These are phyloP conservation scores for Puccinia polysora DNA, from an alignment of 1,284 basidiomycete genomes.

Conservation along the genomic window DNA sequence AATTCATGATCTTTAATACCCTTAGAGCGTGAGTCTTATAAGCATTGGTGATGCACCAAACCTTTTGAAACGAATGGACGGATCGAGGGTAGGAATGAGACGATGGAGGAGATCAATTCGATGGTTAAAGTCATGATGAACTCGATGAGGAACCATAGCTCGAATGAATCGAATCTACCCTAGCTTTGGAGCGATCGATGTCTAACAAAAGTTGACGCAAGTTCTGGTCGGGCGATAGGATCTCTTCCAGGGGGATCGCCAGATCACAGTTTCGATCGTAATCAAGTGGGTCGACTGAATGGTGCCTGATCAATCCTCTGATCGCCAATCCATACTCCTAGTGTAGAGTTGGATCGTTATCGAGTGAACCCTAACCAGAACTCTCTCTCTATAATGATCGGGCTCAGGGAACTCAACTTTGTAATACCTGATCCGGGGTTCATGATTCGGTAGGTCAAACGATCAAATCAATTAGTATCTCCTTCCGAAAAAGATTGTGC, in stretches of 20 bases:
- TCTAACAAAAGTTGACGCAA: slow-evolving; percentile 68
- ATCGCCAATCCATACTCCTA: slow-evolving; percentile 71
- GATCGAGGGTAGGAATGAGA: too few relatives aligned
- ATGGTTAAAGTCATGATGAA: slow-evolving; percentile 10
- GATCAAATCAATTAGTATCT: not conserved
- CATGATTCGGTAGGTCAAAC: not conserved
- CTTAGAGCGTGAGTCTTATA: slow-evolving; percentile 67
- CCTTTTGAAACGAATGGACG: slow-evolving; percentile 20
- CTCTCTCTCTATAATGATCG: not conserved
- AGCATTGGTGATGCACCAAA: slow-evolving; percentile 23
- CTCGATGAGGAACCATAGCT: slow-evolving; percentile 62
- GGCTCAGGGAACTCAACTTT: slow-evolving; percentile 21
- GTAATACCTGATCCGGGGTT: slow-evolving; percentile 16
- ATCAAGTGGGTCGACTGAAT: slow-evolving; percentile 76
- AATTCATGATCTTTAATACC: slow-evolving; percentile 68
- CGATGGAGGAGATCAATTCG: slow-evolving; percentile 9
- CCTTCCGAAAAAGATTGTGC: not conserved
- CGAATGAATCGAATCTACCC: slow-evolving; percentile 65
- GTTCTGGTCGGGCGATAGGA: slow-evolving; percentile 65
- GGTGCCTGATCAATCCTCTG: slow-evolving; percentile 71
- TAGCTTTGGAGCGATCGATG: slow-evolving; percentile 69
- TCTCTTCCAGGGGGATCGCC: slow-evolving; percentile 72
- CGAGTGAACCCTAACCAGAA: not conserved
- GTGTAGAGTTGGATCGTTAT: slow-evolving; percentile 9
- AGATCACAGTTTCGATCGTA: slow-evolving; percentile 80